A percentile compares a stretch with the other conserved stretches of the same genome.
Evolutionary conservation across 2,329 filamentous ascomycete species (phyloP).

Genomic region (Dactylellina haptotyla): DNA sequence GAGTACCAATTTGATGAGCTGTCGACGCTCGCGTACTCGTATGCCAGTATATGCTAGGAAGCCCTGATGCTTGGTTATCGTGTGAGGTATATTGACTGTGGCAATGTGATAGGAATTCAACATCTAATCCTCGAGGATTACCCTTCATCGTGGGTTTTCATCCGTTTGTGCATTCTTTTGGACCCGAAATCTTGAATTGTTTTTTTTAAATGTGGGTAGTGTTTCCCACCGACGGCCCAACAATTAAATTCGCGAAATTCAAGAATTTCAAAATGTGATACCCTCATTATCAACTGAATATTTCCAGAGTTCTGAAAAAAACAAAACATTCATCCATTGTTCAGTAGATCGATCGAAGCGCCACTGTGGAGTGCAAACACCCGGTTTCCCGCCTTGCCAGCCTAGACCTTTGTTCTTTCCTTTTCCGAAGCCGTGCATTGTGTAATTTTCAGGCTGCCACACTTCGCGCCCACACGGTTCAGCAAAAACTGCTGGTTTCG

Average conservation of each 20-base stretch:
- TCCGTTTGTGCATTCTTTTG: not conserved
- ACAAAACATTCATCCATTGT: conserved; percentile 1
- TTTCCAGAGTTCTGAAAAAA: not conserved
- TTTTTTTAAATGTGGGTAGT: no score
- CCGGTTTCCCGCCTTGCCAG: conserved; percentile 45
- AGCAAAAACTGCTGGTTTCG: not conserved
- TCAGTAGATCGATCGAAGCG: conserved; percentile 9
- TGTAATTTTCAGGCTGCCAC: conserved; percentile 47
- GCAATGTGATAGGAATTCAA: not conserved
- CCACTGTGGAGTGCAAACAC: conserved; percentile 8
- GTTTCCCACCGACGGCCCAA: not conserved
- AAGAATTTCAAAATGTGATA: not conserved
- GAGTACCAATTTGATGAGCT: not conserved
- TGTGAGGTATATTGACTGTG: conserved; percentile 19
- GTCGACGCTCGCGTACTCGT: not conserved
- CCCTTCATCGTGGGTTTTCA: not conserved
- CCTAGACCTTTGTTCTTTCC: conserved; percentile 54
- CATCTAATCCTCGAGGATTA: conserved; percentile 7
- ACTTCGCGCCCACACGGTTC: not conserved
- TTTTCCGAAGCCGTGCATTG: conserved; percentile 45
- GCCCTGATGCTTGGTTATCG: not conserved
- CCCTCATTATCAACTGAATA: not conserved
- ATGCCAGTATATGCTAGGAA: no score
- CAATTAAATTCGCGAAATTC: not conserved
- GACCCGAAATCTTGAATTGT: not conserved